Evolutionary conservation across 345 rosid genomes (phyloP).

Genomic region (Psidium friedrichsthalianum): DNA sequence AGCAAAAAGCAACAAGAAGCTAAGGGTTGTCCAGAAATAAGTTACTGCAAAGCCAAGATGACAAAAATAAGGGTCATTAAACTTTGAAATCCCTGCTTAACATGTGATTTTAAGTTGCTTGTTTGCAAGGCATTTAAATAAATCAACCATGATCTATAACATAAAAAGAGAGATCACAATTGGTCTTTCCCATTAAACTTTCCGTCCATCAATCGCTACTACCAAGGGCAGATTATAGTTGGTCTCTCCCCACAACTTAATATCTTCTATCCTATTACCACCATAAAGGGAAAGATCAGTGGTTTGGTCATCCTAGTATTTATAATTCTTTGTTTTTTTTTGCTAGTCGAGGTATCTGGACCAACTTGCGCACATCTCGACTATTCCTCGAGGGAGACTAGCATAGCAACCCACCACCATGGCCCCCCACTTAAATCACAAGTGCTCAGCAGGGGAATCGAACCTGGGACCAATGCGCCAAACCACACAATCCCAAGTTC

Average conservation of each 20-base stretch:
- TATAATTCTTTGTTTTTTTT: too few species aligned
- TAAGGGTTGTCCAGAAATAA: slow-evolving; percentile 74
- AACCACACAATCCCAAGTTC: too few species aligned
- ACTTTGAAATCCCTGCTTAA: neutral
- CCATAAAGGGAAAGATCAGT: too few species aligned
- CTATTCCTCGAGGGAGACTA: too few species aligned
- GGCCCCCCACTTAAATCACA: too few species aligned
- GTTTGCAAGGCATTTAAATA: neutral
- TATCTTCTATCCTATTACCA: too few species aligned
- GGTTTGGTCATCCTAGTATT: too few species aligned
- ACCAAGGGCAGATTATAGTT: neutral
- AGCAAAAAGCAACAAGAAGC: slow-evolving; percentile 89
- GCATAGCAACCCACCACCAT: too few species aligned
- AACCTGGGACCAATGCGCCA: too few species aligned
- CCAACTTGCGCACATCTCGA: too few species aligned
- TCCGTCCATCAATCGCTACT: neutral
- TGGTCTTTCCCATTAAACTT: neutral
- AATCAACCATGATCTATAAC: neutral
- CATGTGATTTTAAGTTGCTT: neutral
- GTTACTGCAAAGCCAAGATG: slow-evolving; percentile 45
- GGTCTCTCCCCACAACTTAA: neutral
- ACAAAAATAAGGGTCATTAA: neutral
- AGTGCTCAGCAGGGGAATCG: too few species aligned
- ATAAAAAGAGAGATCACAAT: neutral
- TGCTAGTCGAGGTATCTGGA: too few species aligned